Evolutionary conservation across 352 stramenopile genomes (phyloP).

Genomic region (Pythium coloratum): DNA sequence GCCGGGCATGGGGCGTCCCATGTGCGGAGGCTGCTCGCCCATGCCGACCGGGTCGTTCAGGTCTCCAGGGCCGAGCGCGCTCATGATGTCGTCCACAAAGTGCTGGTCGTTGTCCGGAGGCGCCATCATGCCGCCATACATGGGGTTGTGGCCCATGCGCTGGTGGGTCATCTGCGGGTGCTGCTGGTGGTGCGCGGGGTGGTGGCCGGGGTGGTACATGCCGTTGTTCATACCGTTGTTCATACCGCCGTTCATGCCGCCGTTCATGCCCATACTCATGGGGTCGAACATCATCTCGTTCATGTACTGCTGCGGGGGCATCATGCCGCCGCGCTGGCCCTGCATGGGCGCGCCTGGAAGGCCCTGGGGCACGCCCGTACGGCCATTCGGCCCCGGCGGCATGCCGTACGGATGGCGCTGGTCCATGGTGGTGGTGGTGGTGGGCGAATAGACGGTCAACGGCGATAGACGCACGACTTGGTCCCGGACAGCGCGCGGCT

Average conservation of each 20-base stretch:
- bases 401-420: slow-evolving; percentile 66
- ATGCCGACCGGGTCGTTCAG: slow-evolving; percentile 44
- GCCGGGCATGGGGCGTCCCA: slow-evolving; percentile 45
- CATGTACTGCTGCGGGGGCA: slow-evolving; percentile 66
- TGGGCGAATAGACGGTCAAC: neutral
- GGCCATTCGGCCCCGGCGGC: slow-evolving; percentile 32
- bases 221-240: slow-evolving; percentile 53
- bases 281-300: slow-evolving; percentile 80
- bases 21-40: slow-evolving; percentile 43
- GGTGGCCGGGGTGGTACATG: slow-evolving; percentile 45
- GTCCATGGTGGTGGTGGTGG: slow-evolving; percentile 40
- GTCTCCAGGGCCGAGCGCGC: slow-evolving; percentile 51
- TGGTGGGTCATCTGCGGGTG: slow-evolving; percentile 33
- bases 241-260: slow-evolving; percentile 56
- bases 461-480: neutral
- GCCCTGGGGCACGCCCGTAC: slow-evolving; percentile 24
- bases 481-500: neutral
- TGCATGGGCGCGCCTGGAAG: slow-evolving; percentile 45
- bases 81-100: slow-evolving; percentile 73
- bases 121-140: slow-evolving; percentile 57
- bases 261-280: slow-evolving; percentile 56
- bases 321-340: slow-evolving; percentile 36
- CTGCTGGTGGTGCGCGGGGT: slow-evolving; percentile 41
- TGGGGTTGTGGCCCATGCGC: slow-evolving; percentile 32
- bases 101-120: slow-evolving; percentile 61